Evolutionary conservation across 2,329 filamentous ascomycete species (phyloP), one percentile per base, ranked within the genome.

Genomic region (Venturia nashicola): DNA sequence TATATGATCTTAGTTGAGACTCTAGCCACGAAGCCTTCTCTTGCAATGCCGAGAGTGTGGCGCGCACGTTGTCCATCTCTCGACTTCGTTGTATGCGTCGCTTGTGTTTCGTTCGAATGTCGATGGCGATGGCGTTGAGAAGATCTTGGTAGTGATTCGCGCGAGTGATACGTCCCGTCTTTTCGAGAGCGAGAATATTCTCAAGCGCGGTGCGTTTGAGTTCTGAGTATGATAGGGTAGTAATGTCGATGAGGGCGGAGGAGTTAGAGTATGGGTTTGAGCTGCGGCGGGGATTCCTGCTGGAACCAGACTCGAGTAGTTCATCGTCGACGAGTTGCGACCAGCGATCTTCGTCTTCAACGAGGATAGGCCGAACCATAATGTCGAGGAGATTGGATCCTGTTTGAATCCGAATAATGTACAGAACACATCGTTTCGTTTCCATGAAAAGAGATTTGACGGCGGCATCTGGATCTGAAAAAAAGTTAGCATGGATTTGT

Each of bases 61-160:
- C 79, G 36, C 88, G 83, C 27, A 93, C 90, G 55, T 88, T 87
- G 69, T 99, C 94, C 46, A 97, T 76, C 75, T 99, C 94, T 59
- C 90, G 87, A 72, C 96, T 89, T 65, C 94, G 85, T 75, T 99
- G 93, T 55, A 99, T 87, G 65, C 94, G 84, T 65, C 95, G 86
- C 46, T 92, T 87, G 76, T 96, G 96, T 82, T 99, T 99, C 66
- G 92, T 96, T 57, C 95, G 88, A 72, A 99, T 99, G 72, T 99
- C 94, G 64, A 95, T 83, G 2, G 94, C 94, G 70, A 99, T 97
- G 67, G 91, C 91, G 72, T 99, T 99, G 68, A 99, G 83, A n/a
- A 99, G 83, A 72, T 99, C 94, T 76, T 99, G 94, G 76, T 97
- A 99, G 72, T 90, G 86, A 75, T 99, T 97, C 71, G 91, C 79